Percentiles rank a stretch among this genome's conserved stretches.
Evolutionary conservation across 2,329 filamentous ascomycete species (phyloP).

Genomic region (Colletotrichum sp.): DNA sequence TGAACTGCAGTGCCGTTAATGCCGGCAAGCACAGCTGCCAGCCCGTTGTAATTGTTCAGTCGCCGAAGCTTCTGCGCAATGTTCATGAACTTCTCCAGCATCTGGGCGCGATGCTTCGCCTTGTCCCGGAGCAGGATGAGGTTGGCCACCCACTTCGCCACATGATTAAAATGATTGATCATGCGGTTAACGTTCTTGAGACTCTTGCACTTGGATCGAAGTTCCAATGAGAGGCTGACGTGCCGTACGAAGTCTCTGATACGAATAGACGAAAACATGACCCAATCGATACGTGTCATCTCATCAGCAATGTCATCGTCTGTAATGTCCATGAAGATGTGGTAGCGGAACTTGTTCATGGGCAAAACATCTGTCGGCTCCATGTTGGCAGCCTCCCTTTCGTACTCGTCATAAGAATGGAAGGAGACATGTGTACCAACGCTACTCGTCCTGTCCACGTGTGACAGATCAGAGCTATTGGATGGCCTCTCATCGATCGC

Average conservation of each 20-base stretch:
- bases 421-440: constrained; percentile 58
- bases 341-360: constrained; percentile 86
- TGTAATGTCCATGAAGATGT: constrained; percentile 84
- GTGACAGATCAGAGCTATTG: constrained; percentile 49
- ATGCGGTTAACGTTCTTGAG: constrained; percentile 91
- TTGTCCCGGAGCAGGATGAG: constrained; percentile 92
- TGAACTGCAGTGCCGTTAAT: constrained; percentile 89
- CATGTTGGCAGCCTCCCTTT: constrained; percentile 76
- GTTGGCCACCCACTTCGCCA: constrained; percentile 82
- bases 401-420: constrained; percentile 77
- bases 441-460: constrained; percentile 42
- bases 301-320: constrained; percentile 89
- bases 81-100: constrained; percentile 95
- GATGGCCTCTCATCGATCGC: constrained; percentile 48
- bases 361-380: constrained; percentile 72
- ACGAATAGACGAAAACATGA: constrained; percentile 95
- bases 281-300: constrained; percentile 95
- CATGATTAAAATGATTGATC: constrained; percentile 90
- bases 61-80: constrained; percentile 86
- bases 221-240: constrained; percentile 75
- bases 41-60: constrained; percentile 95
- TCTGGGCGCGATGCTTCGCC: constrained; percentile 89
- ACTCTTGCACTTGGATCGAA: constrained; percentile 77
- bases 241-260: constrained; percentile 93
- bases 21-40: constrained; percentile 92